These are phyloP conservation scores for Thalassiosira hispida DNA, from an alignment of 352 stramenopile genomes.

Conservation along the genomic window DNA sequence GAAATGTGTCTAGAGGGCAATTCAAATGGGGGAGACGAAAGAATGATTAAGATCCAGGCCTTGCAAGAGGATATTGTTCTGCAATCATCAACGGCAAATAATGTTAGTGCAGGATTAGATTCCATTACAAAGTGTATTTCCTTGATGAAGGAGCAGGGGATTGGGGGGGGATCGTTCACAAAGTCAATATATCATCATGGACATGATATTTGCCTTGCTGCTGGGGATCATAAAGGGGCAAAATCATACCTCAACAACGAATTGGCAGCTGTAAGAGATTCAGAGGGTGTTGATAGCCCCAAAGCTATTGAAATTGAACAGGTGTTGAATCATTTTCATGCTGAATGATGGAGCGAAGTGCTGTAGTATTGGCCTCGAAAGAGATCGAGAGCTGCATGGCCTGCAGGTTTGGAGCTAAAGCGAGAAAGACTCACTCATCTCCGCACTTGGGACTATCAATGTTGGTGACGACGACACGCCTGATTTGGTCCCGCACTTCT, in stretches of 20 bases:
- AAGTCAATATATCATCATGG: constrained; percentile 26
- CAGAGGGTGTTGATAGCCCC: constrained; percentile 17
- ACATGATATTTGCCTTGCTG: constrained; percentile 26
- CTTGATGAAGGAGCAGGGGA: constrained; percentile 27
- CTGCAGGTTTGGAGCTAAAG: too few relatives aligned
- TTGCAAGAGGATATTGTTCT: constrained; percentile 18
- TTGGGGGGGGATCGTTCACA: constrained; percentile 6
- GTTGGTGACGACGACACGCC: too few relatives aligned
- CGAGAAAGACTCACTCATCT: too few relatives aligned
- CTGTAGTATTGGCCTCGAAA: too few relatives aligned
- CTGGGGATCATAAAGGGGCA: constrained; percentile 13
- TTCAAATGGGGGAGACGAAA: constrained; percentile 14
- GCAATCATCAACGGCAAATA: background rate
- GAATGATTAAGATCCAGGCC: constrained; percentile 19
- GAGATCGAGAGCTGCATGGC: too few relatives aligned
- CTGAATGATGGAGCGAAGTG: too few relatives aligned
- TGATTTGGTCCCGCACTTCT: too few relatives aligned
- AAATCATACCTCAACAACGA: constrained; percentile 13
- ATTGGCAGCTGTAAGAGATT: constrained; percentile 12
- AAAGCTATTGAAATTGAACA: constrained; percentile 26
- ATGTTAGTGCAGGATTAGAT: constrained; percentile 1
- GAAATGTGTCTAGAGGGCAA: constrained; percentile 33
- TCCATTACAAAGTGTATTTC: constrained; percentile 10
- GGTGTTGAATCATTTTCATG: constrained; percentile 12
- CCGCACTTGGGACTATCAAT: too few relatives aligned